Evolutionary conservation across 2,329 filamentous ascomycete species (phyloP), one percentile per base, ranked within the genome.

Genomic region (Meredithiella fracta): DNA sequence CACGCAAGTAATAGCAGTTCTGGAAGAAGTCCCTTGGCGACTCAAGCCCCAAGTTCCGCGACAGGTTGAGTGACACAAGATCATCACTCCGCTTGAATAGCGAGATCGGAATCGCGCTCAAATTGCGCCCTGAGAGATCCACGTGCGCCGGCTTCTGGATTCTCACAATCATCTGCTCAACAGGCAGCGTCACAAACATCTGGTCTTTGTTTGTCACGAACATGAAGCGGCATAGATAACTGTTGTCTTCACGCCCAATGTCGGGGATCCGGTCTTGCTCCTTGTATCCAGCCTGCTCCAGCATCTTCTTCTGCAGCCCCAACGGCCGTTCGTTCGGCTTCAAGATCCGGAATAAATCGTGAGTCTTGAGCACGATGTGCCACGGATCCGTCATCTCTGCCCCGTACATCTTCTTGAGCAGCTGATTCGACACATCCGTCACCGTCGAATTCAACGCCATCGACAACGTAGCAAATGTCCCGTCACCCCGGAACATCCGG

Each of bases 11-110:
- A 62, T 84, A 82, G 69, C 92, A 98, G 26, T 87, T 86, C 66
- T 94, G 88, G 56, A 98, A 90, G 65, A 98, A 98, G 67, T 98
- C 92, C 64, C 89, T 88, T 0, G 92, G 92, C 14, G 98, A 82
- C 63, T 96, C 88, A 26, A 98, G 75, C 0, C 89, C 92, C 47
- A 97, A 72, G 63, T 98, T 98, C 38, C 87, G 80, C 1, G 92
- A 97, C 8, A 98, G 73, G 64, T 98, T 97, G 40, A 98, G 77
- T 0, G 89, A 94, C 56, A 94, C 91, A 62, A 98, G 97, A 65
- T 98, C 92, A 9, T 80, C 76, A 0, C 91, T 86, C 66, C 89
- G 94, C 59, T 87, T 86, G 68, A 97, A 97, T 9, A 98, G 78
- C 0, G 84, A 85, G 62, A 98, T 95, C 2, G 92, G 92, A 55